These are phyloP conservation scores for Colletotrichum brevisporum DNA, from an alignment of 2,329 filamentous ascomycete species.

Conservation along the genomic window DNA sequence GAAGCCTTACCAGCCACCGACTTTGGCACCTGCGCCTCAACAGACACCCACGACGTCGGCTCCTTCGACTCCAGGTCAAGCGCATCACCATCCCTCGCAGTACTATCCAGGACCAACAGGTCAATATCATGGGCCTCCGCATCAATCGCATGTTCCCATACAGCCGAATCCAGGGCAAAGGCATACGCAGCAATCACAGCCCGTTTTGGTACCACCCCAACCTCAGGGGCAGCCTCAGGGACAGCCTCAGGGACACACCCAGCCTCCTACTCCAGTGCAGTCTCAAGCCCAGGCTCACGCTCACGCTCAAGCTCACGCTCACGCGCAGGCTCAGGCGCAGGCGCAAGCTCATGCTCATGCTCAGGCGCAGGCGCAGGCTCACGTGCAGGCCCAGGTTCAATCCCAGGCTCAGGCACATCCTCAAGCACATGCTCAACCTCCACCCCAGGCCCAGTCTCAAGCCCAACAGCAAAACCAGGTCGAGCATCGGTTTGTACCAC, in stretches of 20 bases:
- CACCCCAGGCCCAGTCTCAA: conserved; percentile 43
- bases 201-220: conserved; percentile 33
- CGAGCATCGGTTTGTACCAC: conserved; percentile 32
- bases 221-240: conserved; percentile 31
- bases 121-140: conserved; percentile 35
- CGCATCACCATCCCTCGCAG: conserved; percentile 41
- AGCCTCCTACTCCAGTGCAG: conserved; percentile 43
- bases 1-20: conserved; percentile 56
- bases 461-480: conserved; percentile 34
- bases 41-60: conserved; percentile 21
- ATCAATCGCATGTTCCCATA: conserved; percentile 29
- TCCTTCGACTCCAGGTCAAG: conserved; percentile 39
- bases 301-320: conserved; percentile 36
- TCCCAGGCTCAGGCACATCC: conserved; percentile 35
- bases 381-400: conserved; percentile 42
- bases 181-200: conserved; percentile 40
- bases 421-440: conserved; percentile 19
- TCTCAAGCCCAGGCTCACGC: conserved; percentile 47
- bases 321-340: conserved; percentile 22
- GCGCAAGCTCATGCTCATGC: conserved; percentile 28
- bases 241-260: conserved; percentile 22
- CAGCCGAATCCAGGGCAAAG: conserved; percentile 37
- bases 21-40: conserved; percentile 43
- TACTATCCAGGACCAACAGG: conserved; percentile 37
- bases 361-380: conserved; percentile 33